Base-by-base conservation (phyloP, 2,329 filamentous ascomycete genomes). In the Colletotrichum tropicale region DNA sequence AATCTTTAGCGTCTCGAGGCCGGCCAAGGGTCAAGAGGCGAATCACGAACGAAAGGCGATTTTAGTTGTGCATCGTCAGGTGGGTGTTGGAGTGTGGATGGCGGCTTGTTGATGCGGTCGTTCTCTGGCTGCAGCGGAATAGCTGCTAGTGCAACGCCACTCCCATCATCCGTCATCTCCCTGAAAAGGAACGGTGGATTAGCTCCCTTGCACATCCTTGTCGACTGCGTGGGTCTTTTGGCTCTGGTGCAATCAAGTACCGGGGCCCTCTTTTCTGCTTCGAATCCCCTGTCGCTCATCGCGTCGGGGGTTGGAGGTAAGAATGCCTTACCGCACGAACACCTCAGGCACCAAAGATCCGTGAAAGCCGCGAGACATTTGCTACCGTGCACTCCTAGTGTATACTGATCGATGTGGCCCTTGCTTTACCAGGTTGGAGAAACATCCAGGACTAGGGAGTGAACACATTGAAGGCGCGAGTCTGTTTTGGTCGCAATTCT, bases 91-190 rank as follows among this genome's bases (percentile, higher is more conserved):
- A 58, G 62, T 66, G 68, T 71, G 67, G 58, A 64, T 61, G 32
- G 61, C 36, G 58, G 58, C 58, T 71, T 60, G 60, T 55, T 55
- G 72, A 66, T 52, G 24, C 66, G 24, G 30, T 75, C 16, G 58
- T 70, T 56, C 32, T 70, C 61, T 74, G 74, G 76, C 74, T 74
- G 74, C 66, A 71, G 74, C 74, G 74, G 76, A 77, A 76, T 52
- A 38, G 38, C 38, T 64, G 66, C 66, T 76, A 77, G 76, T 36
- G 61, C 74, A 56, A 64, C 76, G 76, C 74, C 76, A 76, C 76
- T 74, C 74, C 76, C 70, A 77, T 71, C 62, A 76, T 74, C 76
- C 76, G 70, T 77, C 76, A 77, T 77, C 76, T 77, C 74, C 74
- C 67, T 68, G 70, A 73, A 77, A 76, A 71, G 74, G 66, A 77